Evolutionary conservation across 352 stramenopile species (phyloP), one percentile per base, ranked within the genome.

Genomic region (Pelagophyceae sp.): DNA sequence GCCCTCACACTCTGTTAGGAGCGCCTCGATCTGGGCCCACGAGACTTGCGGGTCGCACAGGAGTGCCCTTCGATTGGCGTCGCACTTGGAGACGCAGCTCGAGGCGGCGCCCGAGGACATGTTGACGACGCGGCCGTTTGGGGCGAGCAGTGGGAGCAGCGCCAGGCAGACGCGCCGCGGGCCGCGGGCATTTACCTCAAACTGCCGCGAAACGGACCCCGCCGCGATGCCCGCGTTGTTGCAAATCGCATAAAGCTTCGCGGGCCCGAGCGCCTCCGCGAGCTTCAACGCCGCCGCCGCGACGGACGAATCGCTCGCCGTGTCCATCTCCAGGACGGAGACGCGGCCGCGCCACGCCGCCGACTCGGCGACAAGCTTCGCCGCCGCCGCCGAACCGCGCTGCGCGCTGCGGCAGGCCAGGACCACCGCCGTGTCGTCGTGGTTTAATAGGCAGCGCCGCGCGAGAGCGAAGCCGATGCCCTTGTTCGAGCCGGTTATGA

Each of bases 401-500:
- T 29, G 20, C 38, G 11, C 32, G 38, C 38, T 71, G 23, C 72
- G 35, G 38, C 72, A 77, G 32, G 38, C 72, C 40, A 77, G 72
- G 27, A 77, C 38, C 38, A 77, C 40, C 35, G n/a, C 33, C 38
- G 51, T n/a, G 38, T 77, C 72, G 11, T 37, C 29, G 19, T 63
- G 29, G 33, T 50, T 33, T 19, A 29, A 1, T 25, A 77, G 38
- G 72, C 72, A 77, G 11, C 72, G 72, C 38, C 40, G 3, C 35
- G 69, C 72, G 11, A 77, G 11, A 17, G 72, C 72, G 2, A 77
- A 19, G 38, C 72, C 72, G 72, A 77, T 76, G 20, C 72, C 72
- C 35, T 67, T 76, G 37, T 76, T 76, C 72, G 72, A 32, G 38
- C 72, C 72, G 19, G 72, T 77, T 23, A 77, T 69, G 5, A 77